Evolutionary conservation across 305 asterid genomes (phyloP).

Genomic region (Withania somnifera): DNA sequence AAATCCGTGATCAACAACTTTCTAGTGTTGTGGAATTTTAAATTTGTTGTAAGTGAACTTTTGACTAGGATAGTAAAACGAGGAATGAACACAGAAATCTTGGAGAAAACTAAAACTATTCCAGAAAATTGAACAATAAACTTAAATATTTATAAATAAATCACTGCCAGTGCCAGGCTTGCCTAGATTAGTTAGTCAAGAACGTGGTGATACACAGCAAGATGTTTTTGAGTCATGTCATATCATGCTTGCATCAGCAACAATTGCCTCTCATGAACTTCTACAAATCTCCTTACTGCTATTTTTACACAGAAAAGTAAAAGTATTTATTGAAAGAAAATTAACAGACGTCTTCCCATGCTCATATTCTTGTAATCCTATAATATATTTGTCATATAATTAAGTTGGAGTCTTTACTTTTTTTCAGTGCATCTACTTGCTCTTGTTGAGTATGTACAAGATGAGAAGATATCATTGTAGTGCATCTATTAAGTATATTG

Average conservation of each 20-base stretch:
- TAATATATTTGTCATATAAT: background rate
- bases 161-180: background rate
- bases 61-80: background rate
- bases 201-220: background rate
- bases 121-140: background rate
- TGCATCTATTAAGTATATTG: background rate
- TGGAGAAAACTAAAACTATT: background rate
- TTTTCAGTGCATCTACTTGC: background rate
- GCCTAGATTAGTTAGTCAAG: background rate
- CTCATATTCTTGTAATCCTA: background rate
- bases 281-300: background rate
- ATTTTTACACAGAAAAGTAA: background rate
- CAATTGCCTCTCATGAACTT: background rate
- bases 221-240: background rate
- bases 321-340: background rate
- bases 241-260: background rate
- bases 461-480: no score
- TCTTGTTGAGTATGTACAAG: background rate
- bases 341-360: background rate
- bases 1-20: background rate
- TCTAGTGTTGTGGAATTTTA: background rate
- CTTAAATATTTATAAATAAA: background rate
- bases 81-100: background rate
- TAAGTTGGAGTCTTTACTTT: background rate
- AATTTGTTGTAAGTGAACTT: background rate